Conservation (phyloP, 805 yeast genomes). For the Candida maltosa region DNA sequence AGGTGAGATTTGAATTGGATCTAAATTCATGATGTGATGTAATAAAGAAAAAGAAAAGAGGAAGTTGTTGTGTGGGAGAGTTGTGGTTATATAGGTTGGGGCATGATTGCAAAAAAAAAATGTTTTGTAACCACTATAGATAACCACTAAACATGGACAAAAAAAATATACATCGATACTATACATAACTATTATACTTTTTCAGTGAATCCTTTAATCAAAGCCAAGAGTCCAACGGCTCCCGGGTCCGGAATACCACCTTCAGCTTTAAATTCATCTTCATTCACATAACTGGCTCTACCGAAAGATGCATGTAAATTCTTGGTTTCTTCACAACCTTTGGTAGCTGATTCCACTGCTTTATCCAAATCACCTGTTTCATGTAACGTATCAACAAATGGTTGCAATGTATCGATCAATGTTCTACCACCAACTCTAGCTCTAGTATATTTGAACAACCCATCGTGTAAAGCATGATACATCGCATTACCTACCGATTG, state of each 20-base stretch:
- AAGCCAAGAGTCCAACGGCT: constrained; percentile 77
- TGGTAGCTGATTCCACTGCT: constrained; percentile 67
- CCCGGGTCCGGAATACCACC: constrained; percentile 95
- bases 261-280: constrained; percentile 50
- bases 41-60: background rate
- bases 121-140: constrained; percentile 7
- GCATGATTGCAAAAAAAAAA: background rate
- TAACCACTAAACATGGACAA: constrained; percentile 9
- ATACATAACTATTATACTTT: background rate
- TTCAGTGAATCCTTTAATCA: constrained; percentile 42
- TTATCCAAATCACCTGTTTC: constrained; percentile 47
- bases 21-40: constrained; percentile 4
- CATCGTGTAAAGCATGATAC: constrained; percentile 55
- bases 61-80: too few relatives aligned
- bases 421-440: constrained; percentile 91
- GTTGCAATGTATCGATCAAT: constrained; percentile 82
- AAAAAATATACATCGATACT: constrained; percentile 5
- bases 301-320: constrained; percentile 83
- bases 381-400: constrained; percentile 67
- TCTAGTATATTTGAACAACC: constrained; percentile 79
- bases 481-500: constrained; percentile 47
- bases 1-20: constrained; percentile 4
- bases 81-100: constrained; percentile 4
- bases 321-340: constrained; percentile 77
- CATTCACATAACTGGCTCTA: constrained; percentile 84